Percentiles rank a stretch among this genome's conserved stretches.
Evolutionary conservation across 176 grass and related monocot genomes (phyloP).

Genomic region (Aegilops bicornis): DNA sequence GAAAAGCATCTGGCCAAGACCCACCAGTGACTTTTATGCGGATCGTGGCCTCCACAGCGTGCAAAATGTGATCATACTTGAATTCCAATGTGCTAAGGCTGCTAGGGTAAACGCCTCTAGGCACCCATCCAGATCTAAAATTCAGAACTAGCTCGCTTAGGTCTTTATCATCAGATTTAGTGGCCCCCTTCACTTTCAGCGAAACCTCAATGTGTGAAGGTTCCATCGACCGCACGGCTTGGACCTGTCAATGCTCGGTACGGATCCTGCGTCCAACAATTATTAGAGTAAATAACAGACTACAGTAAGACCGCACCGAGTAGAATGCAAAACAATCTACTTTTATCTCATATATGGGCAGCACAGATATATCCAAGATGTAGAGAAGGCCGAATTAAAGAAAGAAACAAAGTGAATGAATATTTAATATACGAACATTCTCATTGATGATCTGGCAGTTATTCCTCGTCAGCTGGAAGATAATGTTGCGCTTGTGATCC

Average conservation of each 20-base stretch:
- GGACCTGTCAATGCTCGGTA: not conserved
- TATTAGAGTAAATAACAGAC: no score
- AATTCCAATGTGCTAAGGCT: not conserved
- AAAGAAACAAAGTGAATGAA: no score
- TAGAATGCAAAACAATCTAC: no score
- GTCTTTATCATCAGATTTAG: not conserved
- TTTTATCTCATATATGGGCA: no score
- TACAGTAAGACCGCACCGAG: no score
- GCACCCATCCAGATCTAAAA: not conserved
- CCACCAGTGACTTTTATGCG: not conserved
- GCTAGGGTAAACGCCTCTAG: not conserved
- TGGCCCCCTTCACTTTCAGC: not conserved
- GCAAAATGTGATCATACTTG: not conserved
- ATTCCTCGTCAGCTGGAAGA: no score
- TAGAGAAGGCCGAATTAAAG: no score
- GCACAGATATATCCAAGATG: no score
- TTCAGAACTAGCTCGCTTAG: not conserved
- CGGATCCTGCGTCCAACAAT: not conserved
- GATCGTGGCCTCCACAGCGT: not conserved
- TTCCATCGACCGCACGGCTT: not conserved
- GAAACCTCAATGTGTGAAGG: not conserved
- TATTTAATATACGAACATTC: no score
- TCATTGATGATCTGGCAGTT: no score
- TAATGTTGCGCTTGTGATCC: no score
- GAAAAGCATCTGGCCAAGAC: not conserved